phyloP scores from a whole-genome alignment of 768 basidiomycete species.

The Amanita phalloides region DNA sequence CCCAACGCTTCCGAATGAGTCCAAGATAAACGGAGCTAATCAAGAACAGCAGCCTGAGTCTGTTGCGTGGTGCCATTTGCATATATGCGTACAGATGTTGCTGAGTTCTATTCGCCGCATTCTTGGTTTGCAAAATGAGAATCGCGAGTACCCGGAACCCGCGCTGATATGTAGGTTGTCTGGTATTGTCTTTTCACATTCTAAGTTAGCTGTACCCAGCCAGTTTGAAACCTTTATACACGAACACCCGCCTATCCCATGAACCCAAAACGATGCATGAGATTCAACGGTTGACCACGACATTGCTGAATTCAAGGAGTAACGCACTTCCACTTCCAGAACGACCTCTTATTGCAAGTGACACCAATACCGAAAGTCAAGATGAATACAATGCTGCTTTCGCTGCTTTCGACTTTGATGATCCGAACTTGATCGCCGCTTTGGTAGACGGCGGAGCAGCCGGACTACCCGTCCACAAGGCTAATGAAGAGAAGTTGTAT shows the following conservation, averaged over 20 bases:
- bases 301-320: conserved; percentile 49
- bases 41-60: conserved; percentile 6
- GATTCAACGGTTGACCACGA: conserved; percentile 45
- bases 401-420: conserved; percentile 40
- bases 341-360: conserved; percentile 17
- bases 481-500: conserved; percentile 37
- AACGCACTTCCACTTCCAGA: conserved; percentile 34
- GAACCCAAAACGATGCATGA: conserved; percentile 35
- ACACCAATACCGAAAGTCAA: conserved; percentile 57
- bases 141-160: conserved; percentile 49
- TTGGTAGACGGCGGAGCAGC: conserved; percentile 26
- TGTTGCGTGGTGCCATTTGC: conserved; percentile 15
- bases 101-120: conserved; percentile 48
- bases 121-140: conserved; percentile 24
- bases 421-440: conserved; percentile 49
- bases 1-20: conserved; percentile 9
- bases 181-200: not conserved
- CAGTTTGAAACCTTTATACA: conserved; percentile 43
- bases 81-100: conserved; percentile 35
- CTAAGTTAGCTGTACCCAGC: conserved; percentile 24
- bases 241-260: conserved; percentile 26
- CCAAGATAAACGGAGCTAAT: not conserved
- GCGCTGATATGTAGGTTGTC: conserved; percentile 21
- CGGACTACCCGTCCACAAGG: conserved; percentile 18
- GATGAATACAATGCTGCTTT: conserved; percentile 53